Percentiles rank a stretch among this genome's conserved stretches.
phyloP scores from a whole-genome alignment of 345 rosid genomes.

The Linum tenue region DNA sequence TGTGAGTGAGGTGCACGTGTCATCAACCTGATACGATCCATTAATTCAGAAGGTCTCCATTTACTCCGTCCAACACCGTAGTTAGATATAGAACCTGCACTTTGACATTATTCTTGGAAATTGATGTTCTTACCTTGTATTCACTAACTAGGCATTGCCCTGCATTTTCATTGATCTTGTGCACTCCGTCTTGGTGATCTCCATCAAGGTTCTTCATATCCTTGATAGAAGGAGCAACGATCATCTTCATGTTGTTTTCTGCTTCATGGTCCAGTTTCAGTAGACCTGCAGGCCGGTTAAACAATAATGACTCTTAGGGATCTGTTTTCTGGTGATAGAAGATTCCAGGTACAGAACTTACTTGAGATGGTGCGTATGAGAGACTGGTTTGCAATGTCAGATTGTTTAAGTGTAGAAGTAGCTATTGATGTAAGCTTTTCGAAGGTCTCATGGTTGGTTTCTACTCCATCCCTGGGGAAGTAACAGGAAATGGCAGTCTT shows the following conservation, averaged over 20 bases:
- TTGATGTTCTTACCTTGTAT: neutral
- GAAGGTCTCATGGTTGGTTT: constrained; percentile 2
- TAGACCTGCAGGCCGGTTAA: neutral
- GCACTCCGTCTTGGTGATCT: neutral
- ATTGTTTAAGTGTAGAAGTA: neutral
- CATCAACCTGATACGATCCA: neutral
- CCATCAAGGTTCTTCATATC: neutral
- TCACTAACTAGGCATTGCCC: neutral
- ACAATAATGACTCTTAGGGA: neutral
- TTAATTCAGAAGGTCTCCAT: neutral
- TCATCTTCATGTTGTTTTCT: neutral
- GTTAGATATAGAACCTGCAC: neutral
- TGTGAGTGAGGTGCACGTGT: neutral
- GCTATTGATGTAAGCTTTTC: neutral
- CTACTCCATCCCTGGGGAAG: constrained; percentile 1
- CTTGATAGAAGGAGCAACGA: neutral
- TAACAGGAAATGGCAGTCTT: neutral
- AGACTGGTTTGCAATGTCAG: constrained; percentile 8
- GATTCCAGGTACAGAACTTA: neutral
- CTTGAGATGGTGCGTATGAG: neutral
- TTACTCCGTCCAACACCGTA: neutral
- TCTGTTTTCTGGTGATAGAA: neutral
- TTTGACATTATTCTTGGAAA: neutral
- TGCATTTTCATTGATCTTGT: neutral
- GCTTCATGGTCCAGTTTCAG: neutral